Base-by-base conservation (phyloP, 1,284 basidiomycete genomes). In the Uromyces viciae-fabae region DNA sequence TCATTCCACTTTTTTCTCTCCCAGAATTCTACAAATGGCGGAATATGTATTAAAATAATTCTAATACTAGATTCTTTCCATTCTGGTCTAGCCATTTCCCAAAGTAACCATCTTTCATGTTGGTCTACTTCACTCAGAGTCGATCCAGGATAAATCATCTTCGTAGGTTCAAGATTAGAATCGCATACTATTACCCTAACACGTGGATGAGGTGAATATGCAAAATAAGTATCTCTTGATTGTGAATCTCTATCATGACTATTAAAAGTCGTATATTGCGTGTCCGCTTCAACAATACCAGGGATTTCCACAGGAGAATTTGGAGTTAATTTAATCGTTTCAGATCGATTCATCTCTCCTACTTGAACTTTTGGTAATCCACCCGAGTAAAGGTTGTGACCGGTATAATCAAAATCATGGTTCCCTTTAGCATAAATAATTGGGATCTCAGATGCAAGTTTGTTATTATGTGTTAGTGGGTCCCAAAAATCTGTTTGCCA, bases 401-500 rank as follows among this genome's bases (percentile, higher is more conserved):
- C 83, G 3, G 73, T 75, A 4, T 11, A 0, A 60, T 84, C 83
- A 82, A 83, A 84, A 64, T 84, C 83, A 69, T 84, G 83, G 58
- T 84, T 84, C 8, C 83, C 83, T 2, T 82, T 54, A 2, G 83
- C 82, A 33, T 83, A 75, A 22, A 84, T 33, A 43, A 84, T 73
- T 0, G 83, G 83, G 8, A 81, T 73, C 19, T 78, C 49, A 36
- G 52, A 54, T 4, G 42, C 43, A 36, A 42, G 52, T 72, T 49
- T 54, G 22, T 38, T 77, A 3, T 73, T 60, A 33, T 75, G 74
- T 11, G 83, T 84, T 8, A 84, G 22, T 1, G 82, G 78, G 31
- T 84, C 83, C 81, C 80, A 84, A n/a, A 84, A 81, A 72, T 84
- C 83, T 14, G 83, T 84, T 60, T 84, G 83, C 83, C 83, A 84